phyloP scores from a whole-genome alignment of 345 rosid species.

The Hypericum perforatum region DNA sequence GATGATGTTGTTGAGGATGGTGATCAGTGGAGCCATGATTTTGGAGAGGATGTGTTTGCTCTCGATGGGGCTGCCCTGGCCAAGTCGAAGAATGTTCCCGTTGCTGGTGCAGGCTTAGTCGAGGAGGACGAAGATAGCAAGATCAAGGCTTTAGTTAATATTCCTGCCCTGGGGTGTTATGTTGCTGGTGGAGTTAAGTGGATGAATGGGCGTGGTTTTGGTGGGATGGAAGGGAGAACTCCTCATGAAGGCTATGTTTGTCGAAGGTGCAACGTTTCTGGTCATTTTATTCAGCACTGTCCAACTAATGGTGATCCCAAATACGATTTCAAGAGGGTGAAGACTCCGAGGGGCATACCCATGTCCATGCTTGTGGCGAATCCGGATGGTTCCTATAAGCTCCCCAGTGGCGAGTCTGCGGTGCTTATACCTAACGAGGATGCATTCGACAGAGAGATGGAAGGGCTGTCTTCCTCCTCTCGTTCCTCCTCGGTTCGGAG shows the following conservation, averaged over 20 bases:
- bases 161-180: neutral
- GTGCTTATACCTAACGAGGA: neutral
- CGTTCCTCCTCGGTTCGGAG: neutral
- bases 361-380: no score
- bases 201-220: no score
- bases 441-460: neutral
- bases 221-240: neutral
- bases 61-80: neutral
- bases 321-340: neutral
- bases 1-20: neutral
- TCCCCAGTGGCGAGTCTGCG: no score
- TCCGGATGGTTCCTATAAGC: no score
- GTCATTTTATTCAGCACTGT: slow-evolving; percentile 2
- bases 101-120: neutral
- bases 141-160: neutral
- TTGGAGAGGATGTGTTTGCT: slow-evolving; percentile 5
- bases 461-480: neutral
- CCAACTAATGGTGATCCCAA: slow-evolving; percentile 7
- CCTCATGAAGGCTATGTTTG: slow-evolving; percentile 4
- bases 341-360: neutral
- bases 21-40: neutral
- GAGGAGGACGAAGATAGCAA: neutral
- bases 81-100: no score
- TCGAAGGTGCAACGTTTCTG: neutral
- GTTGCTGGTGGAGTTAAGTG: neutral